Evolutionary conservation across 371 early-diverging fungal genomes (phyloP), one percentile per base, ranked within the genome.

Genomic region (Actinomortierella ambigua): DNA sequence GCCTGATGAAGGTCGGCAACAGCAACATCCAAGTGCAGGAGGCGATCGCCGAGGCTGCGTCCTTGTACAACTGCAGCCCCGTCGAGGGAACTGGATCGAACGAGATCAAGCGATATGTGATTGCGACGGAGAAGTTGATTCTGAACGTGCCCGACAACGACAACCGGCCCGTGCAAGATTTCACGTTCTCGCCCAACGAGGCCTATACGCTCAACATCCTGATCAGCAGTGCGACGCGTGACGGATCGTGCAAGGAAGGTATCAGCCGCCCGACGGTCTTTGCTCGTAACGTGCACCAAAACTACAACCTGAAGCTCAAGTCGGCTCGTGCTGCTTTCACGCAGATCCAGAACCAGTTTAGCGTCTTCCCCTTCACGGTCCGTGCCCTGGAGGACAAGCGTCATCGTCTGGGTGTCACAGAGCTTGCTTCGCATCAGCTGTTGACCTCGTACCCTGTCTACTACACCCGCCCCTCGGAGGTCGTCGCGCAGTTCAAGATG

Each of bases 251-350:
- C 75, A 85, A 85, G 65, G 75, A 85, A 58, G 80, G 85, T 18
- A 88, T 90, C 44, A 67, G 65, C 60, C 90, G 93, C 69, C 93
- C 96, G 52, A 92, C 88, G 48, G 81, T 97, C 50, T 96, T 79
- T 84, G 87, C 90, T 65, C 87, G 94, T 61, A 91, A 91, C 59
- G 89, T 88, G 57, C 87, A 90, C 75, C 77, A 80, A 42, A 87
- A 82, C 52, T 94, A 94, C 79, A 83, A 87, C 68, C 85, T 96
- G 68, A 95, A 95, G 85, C 87, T 95, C 82, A 85, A 93, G 77
- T 70, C 95, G 47, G 89, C 94, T 11, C 89, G 94, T 59, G 75
- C 79, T 20, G 85, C 93, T 11, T 89, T 88, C 75, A 82, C 80
- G 64, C 88, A 91, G 75, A 84, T 94, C 69, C 84, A 82, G 55